Conservation (phyloP, 2,329 filamentous ascomycete species). For the Alternaria ethzedia region DNA sequence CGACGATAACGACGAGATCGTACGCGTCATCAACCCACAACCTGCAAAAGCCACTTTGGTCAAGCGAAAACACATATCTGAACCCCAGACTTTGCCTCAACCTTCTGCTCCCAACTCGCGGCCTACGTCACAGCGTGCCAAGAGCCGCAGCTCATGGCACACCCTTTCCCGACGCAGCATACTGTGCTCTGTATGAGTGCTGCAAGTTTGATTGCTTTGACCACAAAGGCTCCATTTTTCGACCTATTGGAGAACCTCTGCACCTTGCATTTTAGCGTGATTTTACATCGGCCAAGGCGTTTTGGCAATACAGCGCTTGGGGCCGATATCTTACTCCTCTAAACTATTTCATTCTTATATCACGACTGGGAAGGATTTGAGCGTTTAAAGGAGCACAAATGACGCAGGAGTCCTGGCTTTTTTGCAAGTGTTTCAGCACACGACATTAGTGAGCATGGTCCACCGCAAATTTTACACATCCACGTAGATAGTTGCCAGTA, state of each 20-base stretch:
- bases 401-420: slow-evolving; percentile 9
- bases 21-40: not conserved
- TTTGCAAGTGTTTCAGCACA: slow-evolving; percentile 2
- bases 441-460: slow-evolving; percentile 1
- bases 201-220: not conserved
- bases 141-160: slow-evolving; percentile 10
- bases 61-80: slow-evolving; percentile 1
- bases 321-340: not conserved
- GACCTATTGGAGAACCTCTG: not conserved
- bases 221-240: not conserved
- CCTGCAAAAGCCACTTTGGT: not conserved
- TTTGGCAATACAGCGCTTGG: not conserved
- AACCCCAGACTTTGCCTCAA: not conserved
- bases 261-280: not conserved
- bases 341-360: slow-evolving; percentile 2
- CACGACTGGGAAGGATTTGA: slow-evolving; percentile 5
- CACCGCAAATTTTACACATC: not conserved
- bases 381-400: slow-evolving; percentile 7
- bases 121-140: slow-evolving; percentile 4
- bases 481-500: not conserved
- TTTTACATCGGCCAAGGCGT: not conserved
- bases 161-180: slow-evolving; percentile 9
- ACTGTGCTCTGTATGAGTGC: slow-evolving; percentile 13
- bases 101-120: not conserved
- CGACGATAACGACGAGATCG: slow-evolving; percentile 3